phyloP scores from a whole-genome alignment of 2,329 filamentous ascomycete species.

The Fusarium sp. region DNA sequence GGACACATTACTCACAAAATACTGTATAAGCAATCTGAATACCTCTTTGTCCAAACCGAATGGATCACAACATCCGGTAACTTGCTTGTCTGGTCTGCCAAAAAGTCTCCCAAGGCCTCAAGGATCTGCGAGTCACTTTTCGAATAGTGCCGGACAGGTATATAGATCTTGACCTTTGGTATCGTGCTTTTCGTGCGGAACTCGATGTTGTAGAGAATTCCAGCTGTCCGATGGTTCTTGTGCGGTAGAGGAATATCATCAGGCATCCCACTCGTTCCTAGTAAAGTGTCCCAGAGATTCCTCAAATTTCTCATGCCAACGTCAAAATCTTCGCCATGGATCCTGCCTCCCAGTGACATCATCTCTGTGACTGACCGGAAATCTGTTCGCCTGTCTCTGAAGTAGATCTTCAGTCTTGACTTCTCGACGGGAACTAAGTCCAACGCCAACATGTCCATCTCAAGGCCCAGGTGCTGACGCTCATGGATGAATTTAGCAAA shows the following conservation, averaged over 20 bases:
- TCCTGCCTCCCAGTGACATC: conserved; percentile 38
- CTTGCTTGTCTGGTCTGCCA: neutral
- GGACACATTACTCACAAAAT: neutral
- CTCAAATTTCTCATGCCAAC: conserved; percentile 27
- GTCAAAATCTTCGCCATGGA: conserved; percentile 2
- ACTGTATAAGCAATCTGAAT: neutral
- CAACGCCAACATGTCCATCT: conserved; percentile 46
- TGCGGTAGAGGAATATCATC: conserved; percentile 26
- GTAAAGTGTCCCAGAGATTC: conserved; percentile 30
- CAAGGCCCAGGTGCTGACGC: neutral
- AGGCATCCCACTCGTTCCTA: neutral
- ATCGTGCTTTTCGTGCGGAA: conserved; percentile 22
- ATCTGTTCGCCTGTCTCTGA: conserved; percentile 43
- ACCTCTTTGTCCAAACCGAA: neutral
- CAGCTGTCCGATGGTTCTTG: conserved; percentile 45
- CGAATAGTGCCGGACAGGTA: conserved; percentile 50
- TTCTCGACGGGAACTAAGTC: conserved; percentile 43
- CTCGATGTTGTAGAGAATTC: conserved; percentile 49
- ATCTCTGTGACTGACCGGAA: conserved; percentile 43
- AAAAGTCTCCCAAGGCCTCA: neutral
- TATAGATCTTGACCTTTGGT: conserved; percentile 47
- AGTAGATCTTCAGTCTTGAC: conserved; percentile 51
- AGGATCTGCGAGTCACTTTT: conserved; percentile 8
- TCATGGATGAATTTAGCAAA: neutral
- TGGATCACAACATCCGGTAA: accelerated